phyloP scores from a whole-genome alignment of 2,329 filamentous ascomycete genomes.

The Talaromyces pinophilus region DNA sequence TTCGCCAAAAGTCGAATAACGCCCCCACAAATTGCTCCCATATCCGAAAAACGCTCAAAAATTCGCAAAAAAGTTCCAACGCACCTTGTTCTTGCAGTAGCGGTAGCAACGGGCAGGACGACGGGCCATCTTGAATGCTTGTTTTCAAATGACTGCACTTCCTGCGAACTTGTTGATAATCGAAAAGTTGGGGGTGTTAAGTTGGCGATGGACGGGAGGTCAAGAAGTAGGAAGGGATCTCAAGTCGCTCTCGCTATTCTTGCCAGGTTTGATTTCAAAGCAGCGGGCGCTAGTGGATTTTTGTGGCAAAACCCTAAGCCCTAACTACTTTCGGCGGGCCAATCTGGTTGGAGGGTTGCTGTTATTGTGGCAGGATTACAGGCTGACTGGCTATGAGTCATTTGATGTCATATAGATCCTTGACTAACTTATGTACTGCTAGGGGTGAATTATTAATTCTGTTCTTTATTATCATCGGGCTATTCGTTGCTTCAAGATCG shows the following conservation, averaged over 20 bases:
- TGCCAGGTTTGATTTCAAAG: constrained; percentile 45
- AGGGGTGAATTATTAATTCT: background rate
- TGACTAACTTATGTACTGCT: background rate
- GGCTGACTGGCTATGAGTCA: constrained; percentile 14
- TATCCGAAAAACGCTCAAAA: constrained; percentile 3
- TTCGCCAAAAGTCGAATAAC: constrained; percentile 15
- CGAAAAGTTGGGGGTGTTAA: background rate
- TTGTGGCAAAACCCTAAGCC: constrained; percentile 48
- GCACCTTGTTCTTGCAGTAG: constrained; percentile 99
- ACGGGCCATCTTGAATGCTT: constrained; percentile 89
- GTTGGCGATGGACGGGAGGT: constrained; percentile 34
- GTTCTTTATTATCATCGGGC: background rate
- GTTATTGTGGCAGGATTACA: background rate
- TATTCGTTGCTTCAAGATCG: background rate
- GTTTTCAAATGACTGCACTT: constrained; percentile 45
- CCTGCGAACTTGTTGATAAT: constrained; percentile 42
- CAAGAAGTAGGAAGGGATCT: constrained; percentile 29
- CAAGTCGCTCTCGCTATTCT: constrained; percentile 29
- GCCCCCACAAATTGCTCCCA: constrained; percentile 32
- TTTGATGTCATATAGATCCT: background rate
- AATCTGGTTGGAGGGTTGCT: background rate
- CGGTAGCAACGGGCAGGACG: constrained; percentile 99
- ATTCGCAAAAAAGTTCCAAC: constrained; percentile 40
- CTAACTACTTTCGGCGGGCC: constrained; percentile 30
- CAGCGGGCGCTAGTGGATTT: constrained; percentile 38